Base-by-base conservation (phyloP, 106 monocot genomes). In the Triglochin maritima region DNA sequence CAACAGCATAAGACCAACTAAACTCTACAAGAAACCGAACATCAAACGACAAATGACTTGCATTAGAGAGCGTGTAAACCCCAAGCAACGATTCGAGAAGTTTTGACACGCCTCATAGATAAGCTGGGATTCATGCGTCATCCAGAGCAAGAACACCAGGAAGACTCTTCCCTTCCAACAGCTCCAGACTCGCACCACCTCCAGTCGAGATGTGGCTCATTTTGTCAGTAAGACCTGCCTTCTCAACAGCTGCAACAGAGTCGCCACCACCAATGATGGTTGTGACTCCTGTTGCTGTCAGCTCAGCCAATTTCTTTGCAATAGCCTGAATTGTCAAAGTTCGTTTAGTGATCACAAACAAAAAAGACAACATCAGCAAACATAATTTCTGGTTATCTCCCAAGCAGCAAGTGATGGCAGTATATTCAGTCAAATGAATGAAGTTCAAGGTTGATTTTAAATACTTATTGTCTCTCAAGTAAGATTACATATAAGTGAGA, bases 181-280 rank as follows among this genome's bases (percentile, higher is more conserved):
- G 44, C 57, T 69, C 69, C 45, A 69, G 57, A 57, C 57, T 68
- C 42, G 74, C 74, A 44, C 74, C 74, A 8, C 74, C 74, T 7
- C 74, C 74, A 10, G 74, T 75, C 2, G 74, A 75, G 52, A 75
- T 75, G 67, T 75, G 74, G 67, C 74, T 75, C 74, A 75, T 75
- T 65, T 68, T 68, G 44, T 61, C 54, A 9, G 74, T 67, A 53
- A 75, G 67, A 4, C 74, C 74, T 0, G 60, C 74, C 67, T 75
- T 75, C 59, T 75, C 74, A 12, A 75, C 74, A 14, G 74, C 74
- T 43, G 74, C 74, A 3, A 75, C 74, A 3, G 74, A 75, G n/a
- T 75, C 74, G 9, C 74, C 74, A 7, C 74, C 74, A 10, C 74
- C 74, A 5, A 75, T 75, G 57, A 75, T 75, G 41, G 74, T 75